phyloP scores from a whole-genome alignment of 116 monocot species.

The Posidonia oceanica region DNA sequence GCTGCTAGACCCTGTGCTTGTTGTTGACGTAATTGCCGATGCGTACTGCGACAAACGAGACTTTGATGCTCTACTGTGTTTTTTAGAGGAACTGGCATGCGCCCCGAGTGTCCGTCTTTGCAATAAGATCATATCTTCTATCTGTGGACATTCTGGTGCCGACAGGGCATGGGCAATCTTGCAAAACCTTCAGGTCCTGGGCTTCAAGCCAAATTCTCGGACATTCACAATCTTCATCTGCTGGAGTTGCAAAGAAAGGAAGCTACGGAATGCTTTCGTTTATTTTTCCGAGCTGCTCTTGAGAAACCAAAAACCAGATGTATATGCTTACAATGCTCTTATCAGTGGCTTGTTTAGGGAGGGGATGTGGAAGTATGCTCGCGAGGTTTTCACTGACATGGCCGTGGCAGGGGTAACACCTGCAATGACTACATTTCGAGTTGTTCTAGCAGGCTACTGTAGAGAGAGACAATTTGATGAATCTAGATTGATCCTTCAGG shows the following conservation, averaged over 20 bases:
- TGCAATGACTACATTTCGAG: constrained; percentile 48
- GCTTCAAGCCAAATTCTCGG: constrained; percentile 37
- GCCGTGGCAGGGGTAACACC: constrained; percentile 30
- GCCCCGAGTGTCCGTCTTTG: constrained; percentile 37
- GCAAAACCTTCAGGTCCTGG: constrained; percentile 42
- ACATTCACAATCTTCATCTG: constrained; percentile 68
- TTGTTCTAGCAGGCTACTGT: constrained; percentile 78
- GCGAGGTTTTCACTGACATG: constrained; percentile 58
- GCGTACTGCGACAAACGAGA: constrained; percentile 56
- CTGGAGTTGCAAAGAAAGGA: constrained; percentile 59
- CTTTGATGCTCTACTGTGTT: constrained; percentile 47
- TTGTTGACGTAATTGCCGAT: constrained; percentile 45
- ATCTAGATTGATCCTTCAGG: constrained; percentile 26
- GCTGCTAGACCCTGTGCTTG: constrained; percentile 7
- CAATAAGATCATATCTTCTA: constrained; percentile 46
- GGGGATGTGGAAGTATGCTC: constrained; percentile 42
- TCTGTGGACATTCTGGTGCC: constrained; percentile 37
- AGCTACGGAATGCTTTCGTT: constrained; percentile 48
- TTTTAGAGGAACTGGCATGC: constrained; percentile 56
- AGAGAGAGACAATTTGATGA: constrained; percentile 64
- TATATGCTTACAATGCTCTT: constrained; percentile 64
- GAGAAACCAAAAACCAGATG: constrained; percentile 36
- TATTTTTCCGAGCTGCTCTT: constrained; percentile 62
- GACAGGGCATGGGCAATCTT: constrained; percentile 45
- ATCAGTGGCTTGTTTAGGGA: constrained; percentile 56